A percentile compares a stretch with the other conserved stretches of the same genome.
phyloP scores from a whole-genome alignment of 495 filamentous ascomycete species.

The Xylaria telfairii region DNA sequence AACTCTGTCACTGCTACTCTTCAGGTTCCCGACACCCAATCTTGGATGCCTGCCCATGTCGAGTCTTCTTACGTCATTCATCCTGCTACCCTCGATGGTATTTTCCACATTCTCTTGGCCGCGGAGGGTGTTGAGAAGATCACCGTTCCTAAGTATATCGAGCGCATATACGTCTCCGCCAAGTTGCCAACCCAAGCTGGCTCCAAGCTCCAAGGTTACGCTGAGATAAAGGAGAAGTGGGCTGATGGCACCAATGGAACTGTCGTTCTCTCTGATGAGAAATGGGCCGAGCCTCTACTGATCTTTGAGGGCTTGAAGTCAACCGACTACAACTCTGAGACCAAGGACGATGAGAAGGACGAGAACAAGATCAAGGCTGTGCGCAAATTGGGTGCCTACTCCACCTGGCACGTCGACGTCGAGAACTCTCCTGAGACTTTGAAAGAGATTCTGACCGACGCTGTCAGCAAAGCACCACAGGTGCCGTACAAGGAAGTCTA shows the following conservation, averaged over 20 bases:
- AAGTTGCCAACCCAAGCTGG: slow-evolving; percentile 32
- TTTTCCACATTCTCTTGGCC: slow-evolving; percentile 41
- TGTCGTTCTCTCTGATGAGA: slow-evolving; percentile 34
- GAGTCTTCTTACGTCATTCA: slow-evolving; percentile 50
- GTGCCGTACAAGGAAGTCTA: slow-evolving; percentile 32
- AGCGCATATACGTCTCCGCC: slow-evolving; percentile 35
- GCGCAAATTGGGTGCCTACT: slow-evolving; percentile 32
- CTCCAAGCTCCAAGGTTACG: slow-evolving; percentile 31
- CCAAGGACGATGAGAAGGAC: slow-evolving; percentile 26
- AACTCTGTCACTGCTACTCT: slow-evolving; percentile 34
- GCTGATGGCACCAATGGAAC: slow-evolving; percentile 36
- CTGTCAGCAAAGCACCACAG: slow-evolving; percentile 28
- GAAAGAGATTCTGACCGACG: slow-evolving; percentile 25
- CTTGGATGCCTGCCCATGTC: slow-evolving; percentile 44
- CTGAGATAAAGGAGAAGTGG: slow-evolving; percentile 36
- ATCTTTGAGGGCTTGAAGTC: slow-evolving; percentile 38
- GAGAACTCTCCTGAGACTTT: slow-evolving; percentile 34
- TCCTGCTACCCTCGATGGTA: slow-evolving; percentile 46
- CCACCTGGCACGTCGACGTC: slow-evolving; percentile 35
- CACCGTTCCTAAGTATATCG: slow-evolving; percentile 41
- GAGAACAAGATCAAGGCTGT: slow-evolving; percentile 30
- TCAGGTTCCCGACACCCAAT: slow-evolving; percentile 42
- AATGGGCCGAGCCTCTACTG: slow-evolving; percentile 36
- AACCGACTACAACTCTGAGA: slow-evolving; percentile 31
- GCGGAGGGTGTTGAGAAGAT: slow-evolving; percentile 33